phyloP scores from a whole-genome alignment of 2,329 filamentous ascomycete species.

The Thelonectria blattea region DNA sequence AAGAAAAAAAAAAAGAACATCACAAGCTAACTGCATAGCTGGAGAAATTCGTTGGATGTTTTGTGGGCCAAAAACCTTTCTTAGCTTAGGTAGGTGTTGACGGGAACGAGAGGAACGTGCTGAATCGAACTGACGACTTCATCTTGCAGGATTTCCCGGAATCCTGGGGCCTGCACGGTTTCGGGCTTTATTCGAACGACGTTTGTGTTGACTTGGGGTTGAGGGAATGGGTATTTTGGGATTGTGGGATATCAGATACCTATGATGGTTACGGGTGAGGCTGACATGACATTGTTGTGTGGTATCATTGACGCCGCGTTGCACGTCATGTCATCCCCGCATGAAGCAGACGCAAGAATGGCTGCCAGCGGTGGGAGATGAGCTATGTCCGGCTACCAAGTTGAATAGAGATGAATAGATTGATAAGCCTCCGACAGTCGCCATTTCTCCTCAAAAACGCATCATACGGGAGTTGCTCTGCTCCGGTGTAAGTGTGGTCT shows the following conservation, averaged over 20 bases:
- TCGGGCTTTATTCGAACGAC: not conserved
- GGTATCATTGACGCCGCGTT: not conserved
- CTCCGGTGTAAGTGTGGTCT: not conserved
- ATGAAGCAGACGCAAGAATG: not conserved
- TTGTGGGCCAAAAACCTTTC: not conserved
- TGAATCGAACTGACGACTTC: not conserved
- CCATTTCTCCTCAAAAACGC: slow-evolving; percentile 6
- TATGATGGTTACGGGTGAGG: not conserved
- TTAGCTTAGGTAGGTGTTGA: not conserved
- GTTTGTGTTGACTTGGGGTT: not conserved
- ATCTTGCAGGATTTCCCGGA: not conserved
- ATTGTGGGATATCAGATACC: too few relatives aligned
- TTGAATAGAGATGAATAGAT: not conserved
- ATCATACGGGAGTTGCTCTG: not conserved
- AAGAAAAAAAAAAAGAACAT: not conserved
- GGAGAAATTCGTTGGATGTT: not conserved
- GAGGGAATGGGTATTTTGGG: not conserved
- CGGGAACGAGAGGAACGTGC: not conserved
- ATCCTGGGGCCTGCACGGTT: not conserved
- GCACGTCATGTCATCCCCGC: slow-evolving; percentile 9
- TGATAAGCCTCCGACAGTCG: slow-evolving; percentile 8
- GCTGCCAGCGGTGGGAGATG: too few relatives aligned
- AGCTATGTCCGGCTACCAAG: not conserved
- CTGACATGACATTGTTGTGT: not conserved
- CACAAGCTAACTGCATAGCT: not conserved